A percentile compares a stretch with the other conserved stretches of the same genome.
Evolutionary conservation across 108 stramenopile genomes (phyloP).

Genomic region (Fragilaria crotonensis): DNA sequence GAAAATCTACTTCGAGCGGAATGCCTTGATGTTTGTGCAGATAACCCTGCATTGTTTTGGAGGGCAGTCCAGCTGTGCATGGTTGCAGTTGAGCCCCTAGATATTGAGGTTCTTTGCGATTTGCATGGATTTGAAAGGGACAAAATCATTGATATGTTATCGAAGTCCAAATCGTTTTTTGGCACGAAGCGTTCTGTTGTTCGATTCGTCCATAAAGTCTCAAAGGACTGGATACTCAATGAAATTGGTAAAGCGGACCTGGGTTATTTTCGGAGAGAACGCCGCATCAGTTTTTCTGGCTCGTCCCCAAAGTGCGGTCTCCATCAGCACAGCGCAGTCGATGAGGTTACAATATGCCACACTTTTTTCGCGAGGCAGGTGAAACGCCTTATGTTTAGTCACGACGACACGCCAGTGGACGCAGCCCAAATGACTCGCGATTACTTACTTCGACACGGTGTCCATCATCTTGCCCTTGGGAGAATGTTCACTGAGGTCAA

Average conservation of each 20-base stretch:
- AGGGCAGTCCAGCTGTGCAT: background rate
- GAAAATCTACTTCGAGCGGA: background rate
- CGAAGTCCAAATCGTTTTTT: background rate
- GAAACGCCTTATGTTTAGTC: background rate
- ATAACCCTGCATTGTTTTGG: background rate
- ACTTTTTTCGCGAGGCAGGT: background rate
- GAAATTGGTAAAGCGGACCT: background rate
- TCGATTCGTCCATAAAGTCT: background rate
- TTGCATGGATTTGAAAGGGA: background rate
- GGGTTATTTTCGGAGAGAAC: background rate
- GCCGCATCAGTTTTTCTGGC: background rate
- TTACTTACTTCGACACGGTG: background rate
- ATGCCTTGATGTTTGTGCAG: background rate
- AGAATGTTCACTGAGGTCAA: background rate
- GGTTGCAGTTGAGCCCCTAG: background rate
- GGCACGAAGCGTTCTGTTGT: background rate
- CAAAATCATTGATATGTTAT: background rate
- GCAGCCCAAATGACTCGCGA: background rate
- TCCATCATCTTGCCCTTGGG: background rate
- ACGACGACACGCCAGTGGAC: background rate
- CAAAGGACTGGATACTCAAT: background rate
- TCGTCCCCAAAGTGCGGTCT: background rate
- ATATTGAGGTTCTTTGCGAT: background rate
- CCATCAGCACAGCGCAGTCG: background rate
- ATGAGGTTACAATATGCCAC: too few relatives aligned